Evolutionary conservation across 306 rosid genomes (phyloP), one percentile per base, ranked within the genome.

Genomic region (Sphenostylis stenocarpa): DNA sequence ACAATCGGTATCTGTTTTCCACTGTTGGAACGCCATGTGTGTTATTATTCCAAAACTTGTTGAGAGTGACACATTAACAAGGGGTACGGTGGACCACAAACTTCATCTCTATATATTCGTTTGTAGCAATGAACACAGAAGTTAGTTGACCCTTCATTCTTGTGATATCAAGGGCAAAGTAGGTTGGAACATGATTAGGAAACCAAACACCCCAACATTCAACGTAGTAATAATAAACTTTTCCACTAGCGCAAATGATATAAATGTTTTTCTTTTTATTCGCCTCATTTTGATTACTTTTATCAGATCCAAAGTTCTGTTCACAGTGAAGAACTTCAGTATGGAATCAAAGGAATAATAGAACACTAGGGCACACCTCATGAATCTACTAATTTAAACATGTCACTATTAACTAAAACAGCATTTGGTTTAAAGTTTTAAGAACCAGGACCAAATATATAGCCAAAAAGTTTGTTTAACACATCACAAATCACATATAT

Each of bases 11-110:
- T 9, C 58, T 69, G 29, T 78, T 58, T 66, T 45, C 77, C 73
- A 61, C 75, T 20, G 66, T 31, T 75, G 6, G 28, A 58, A 12
- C 47, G 81, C 75, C 77, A 67, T 71, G 55, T 83, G 73, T 83
- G 73, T 28, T 69, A 75, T 21, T 41, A 53, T 68, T 31, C 6
- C 69, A 57, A 36, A 38, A 58, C 64, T 53, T 19, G 13, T 58
- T 74, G 88, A 84, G 70, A 83, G 68, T 76, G 88, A 86, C 90
- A 77, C 78, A 79, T 85, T 84, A 86, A 89, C 88, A 78, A 82
- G 41, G 77, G 56, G 43, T 62, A 66, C 17, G 85, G 78, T 72
- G 80, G 84, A 74, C 81, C 86, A 56, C 39, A 12, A 24, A 4
- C 68, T 73, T 74, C 51, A 71, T 36, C 49, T 53, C 51, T 8